A percentile compares a stretch with the other conserved stretches of the same genome.
Evolutionary conservation across 495 filamentous ascomycete genomes (phyloP).

Genomic region (Lasiosphaeria miniovina): DNA sequence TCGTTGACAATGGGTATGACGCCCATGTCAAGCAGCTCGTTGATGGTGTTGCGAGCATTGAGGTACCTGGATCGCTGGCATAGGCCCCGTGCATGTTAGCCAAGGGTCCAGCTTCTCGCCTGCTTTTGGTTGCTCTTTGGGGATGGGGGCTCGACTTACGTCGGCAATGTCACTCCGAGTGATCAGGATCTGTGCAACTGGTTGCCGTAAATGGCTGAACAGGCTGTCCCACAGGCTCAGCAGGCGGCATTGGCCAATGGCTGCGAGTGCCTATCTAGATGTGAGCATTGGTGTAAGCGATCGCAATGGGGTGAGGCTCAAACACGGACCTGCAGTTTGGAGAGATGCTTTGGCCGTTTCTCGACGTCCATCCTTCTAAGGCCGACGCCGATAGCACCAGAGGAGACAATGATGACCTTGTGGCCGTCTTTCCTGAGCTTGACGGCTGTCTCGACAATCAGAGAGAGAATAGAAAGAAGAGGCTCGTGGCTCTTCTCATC

Average conservation of each 20-base stretch:
- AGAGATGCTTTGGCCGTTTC: constrained; percentile 82
- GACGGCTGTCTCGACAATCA: constrained; percentile 90
- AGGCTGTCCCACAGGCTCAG: constrained; percentile 95
- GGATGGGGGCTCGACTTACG: constrained; percentile 46
- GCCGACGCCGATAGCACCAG: constrained; percentile 92
- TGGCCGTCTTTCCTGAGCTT: constrained; percentile 86
- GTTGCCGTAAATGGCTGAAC: constrained; percentile 81
- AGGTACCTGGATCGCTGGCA: constrained; percentile 82
- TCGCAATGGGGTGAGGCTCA: neutral
- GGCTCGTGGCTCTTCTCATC: constrained; percentile 96
- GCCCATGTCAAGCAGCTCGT: constrained; percentile 87
- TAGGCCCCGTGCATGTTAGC: constrained; percentile 7
- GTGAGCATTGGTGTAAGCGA: neutral
- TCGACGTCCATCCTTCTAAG: constrained; percentile 84
- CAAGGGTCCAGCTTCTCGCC: neutral
- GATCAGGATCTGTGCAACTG: constrained; percentile 89
- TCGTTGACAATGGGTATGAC: constrained; percentile 99
- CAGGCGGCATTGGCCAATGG: constrained; percentile 91
- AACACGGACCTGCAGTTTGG: constrained; percentile 67
- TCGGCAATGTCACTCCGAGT: constrained; percentile 98
- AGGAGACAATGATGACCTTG: constrained; percentile 91
- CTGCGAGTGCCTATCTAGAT: constrained; percentile 71
- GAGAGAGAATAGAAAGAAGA: constrained; percentile 81
- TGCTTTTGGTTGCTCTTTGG: neutral
- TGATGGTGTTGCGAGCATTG: constrained; percentile 92